Evolutionary conservation across 352 stramenopile genomes (phyloP).

Genomic region (Globisporangium barbulae): DNA sequence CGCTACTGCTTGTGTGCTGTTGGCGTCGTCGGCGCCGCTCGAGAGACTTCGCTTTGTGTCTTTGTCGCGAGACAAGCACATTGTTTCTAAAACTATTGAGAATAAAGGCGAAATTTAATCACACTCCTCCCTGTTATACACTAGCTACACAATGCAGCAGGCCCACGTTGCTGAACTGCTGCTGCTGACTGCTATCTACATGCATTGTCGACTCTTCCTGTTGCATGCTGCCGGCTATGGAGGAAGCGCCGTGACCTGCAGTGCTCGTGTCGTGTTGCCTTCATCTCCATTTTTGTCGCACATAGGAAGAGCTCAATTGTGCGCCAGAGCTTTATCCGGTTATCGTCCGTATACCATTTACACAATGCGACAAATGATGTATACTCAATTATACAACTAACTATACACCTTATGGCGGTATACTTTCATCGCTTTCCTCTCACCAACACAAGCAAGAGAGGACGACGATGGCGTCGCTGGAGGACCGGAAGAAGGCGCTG

Average conservation of each 20-base stretch:
- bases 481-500: constrained; percentile 75
- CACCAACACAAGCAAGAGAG: background rate
- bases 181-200: background rate
- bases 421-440: background rate
- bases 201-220: background rate
- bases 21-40: background rate
- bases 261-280: background rate
- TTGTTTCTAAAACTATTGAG: constrained; percentile 67
- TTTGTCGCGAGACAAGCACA: constrained; percentile 20
- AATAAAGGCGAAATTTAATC: constrained; percentile 87
- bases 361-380: background rate
- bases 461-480: constrained; percentile 23
- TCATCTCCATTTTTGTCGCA: background rate
- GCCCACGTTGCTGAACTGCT: background rate
- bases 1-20: background rate
- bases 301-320: background rate
- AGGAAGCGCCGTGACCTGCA: background rate
- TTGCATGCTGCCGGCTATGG: background rate
- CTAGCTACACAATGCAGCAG: background rate
- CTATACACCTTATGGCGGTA: background rate
- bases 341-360: background rate
- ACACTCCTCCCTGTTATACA: constrained; percentile 12
- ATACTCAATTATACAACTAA: background rate
- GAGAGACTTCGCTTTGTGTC: constrained; percentile 1
- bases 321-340: constrained; percentile 1